Conservation (phyloP, 139 green algal genomes). For the Asterochloris sp. region DNA sequence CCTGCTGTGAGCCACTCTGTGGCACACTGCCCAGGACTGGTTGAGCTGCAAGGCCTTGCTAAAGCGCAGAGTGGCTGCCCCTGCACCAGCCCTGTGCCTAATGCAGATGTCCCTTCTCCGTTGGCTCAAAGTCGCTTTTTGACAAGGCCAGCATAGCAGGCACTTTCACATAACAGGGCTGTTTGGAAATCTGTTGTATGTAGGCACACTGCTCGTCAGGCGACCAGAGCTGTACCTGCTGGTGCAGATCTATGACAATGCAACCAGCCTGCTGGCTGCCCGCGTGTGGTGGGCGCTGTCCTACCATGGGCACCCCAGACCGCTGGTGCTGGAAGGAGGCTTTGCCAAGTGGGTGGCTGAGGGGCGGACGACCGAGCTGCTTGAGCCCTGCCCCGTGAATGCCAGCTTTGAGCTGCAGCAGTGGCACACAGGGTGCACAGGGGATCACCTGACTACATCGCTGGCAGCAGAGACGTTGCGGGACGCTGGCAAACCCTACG, state of each 20-base stretch:
- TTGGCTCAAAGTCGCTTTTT: no score
- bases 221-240: background rate
- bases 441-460: background rate
- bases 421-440: constrained; percentile 9
- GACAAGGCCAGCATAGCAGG: background rate
- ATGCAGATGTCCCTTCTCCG: no score
- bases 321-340: constrained; percentile 10
- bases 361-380: constrained; percentile 7
- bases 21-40: no score
- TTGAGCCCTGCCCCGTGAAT: constrained; percentile 16
- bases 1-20: background rate
- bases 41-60: no score
- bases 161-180: no score
- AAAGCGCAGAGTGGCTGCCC: no score
- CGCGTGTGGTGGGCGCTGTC: constrained; percentile 7
- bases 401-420: constrained; percentile 9
- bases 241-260: constrained; percentile 13
- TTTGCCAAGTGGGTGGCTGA: constrained; percentile 14
- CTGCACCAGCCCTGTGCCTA: no score
- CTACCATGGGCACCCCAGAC: constrained; percentile 12
- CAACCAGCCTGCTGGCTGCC: constrained; percentile 2
- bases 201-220: no score
- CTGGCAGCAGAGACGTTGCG: background rate
- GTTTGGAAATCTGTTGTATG: no score
- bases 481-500: no score